These are phyloP conservation scores for Colletotrichum brevisporum DNA, from an alignment of 2,329 filamentous ascomycete genomes.

Conservation along the genomic window DNA sequence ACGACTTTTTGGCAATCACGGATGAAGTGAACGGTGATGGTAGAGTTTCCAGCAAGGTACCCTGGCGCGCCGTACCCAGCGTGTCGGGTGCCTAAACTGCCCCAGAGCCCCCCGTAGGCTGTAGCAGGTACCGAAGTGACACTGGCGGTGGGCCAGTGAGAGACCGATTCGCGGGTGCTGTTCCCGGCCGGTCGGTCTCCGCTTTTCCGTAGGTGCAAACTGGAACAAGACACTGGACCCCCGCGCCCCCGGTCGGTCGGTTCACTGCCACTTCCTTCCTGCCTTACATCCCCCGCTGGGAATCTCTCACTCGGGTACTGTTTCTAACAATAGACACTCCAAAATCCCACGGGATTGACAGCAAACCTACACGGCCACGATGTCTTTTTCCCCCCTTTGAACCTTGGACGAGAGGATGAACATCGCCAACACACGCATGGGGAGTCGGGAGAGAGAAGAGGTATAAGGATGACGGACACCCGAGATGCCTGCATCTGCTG, in stretches of 20 bases:
- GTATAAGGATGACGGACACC: conserved; percentile 14
- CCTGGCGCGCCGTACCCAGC: neutral
- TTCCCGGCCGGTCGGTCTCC: neutral
- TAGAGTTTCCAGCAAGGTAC: neutral
- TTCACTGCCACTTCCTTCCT: conserved; percentile 30
- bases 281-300: conserved; percentile 4
- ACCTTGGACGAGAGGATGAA: neutral
- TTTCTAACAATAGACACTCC: conserved; percentile 23
- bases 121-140: too few relatives aligned
- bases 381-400: too few relatives aligned
- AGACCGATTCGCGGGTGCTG: too few relatives aligned
- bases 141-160: neutral
- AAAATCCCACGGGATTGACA: conserved; percentile 7
- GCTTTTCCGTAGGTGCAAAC: neutral
- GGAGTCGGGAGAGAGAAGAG: neutral
- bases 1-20: too few relatives aligned
- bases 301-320: neutral
- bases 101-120: neutral
- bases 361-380: conserved; percentile 13
- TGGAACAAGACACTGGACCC: neutral
- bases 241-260: neutral
- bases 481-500: neutral
- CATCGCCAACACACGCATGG: conserved; percentile 1
- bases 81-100: conserved; percentile 14
- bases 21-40: too few relatives aligned